Base-by-base conservation (phyloP, 192 early-diverging fungal species). In the Blastocladiella britannica region DNA sequence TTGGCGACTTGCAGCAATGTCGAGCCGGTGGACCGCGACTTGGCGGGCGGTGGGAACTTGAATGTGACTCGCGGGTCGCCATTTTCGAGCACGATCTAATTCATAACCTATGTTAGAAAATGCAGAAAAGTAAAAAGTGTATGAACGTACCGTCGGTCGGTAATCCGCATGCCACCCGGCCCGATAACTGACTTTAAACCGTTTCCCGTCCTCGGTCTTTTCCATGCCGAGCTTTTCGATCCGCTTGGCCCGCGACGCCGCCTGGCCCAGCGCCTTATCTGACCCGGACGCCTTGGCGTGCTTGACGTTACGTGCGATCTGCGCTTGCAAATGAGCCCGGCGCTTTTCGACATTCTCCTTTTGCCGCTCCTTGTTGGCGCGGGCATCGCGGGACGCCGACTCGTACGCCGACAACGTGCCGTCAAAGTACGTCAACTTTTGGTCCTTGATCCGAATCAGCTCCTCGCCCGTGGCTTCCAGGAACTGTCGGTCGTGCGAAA, bases 21-120 rank as follows among this genome's bases (percentile, higher is more conserved):
- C 15, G 37, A 66, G 5, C 79, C 82, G 29, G 76, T 57, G 43
- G 80, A 66, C 52, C 89, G 80, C 47, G 89, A 60, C 4, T 70
- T 69, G 26, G 73, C 65, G 2, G 91, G 87, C 25, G 79, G 72
- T 2, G 85, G 82, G 29, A 89, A 75, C 29, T 69, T 71, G 58
- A 81, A 83, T 57, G 76, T 72, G 24, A 70, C 65, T 4, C 74
- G 59, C 58, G 73, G 65, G 28, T 85, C 83, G 25, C 65, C 62
- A 53, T 74, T 58, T 30, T 82, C 70, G 18, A 84, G 64, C 43
- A 59, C 65, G 65, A 87, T n/a, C n/a, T n/a, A n/a, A n/a, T n/a
- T n/a, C n/a, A n/a, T n/a, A n/a, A n/a, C n/a, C n/a, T n/a, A n/a
- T n/a, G n/a, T n/a, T n/a, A n/a, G n/a, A n/a, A n/a, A n/a, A n/a